Conservation (phyloP, 2,329 filamentous ascomycete genomes). For the Phoma sp. region DNA sequence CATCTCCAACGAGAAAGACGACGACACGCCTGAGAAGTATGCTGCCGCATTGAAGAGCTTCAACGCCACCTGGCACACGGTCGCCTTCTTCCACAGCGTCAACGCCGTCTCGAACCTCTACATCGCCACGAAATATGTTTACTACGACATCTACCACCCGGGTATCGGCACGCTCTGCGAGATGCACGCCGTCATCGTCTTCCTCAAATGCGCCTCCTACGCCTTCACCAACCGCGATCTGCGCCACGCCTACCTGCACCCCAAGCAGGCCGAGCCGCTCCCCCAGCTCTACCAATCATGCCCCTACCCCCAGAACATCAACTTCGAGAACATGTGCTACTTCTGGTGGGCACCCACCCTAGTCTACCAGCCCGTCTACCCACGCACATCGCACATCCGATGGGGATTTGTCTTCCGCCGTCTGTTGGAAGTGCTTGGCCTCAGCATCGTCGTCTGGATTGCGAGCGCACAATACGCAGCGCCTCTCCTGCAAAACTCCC, state of each 20-base stretch:
- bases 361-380: slow-evolving; percentile 96
- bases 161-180: slow-evolving; percentile 91
- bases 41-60: slow-evolving; percentile 70
- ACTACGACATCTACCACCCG: slow-evolving; percentile 90
- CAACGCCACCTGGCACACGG: slow-evolving; percentile 77
- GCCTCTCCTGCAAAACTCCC: slow-evolving; percentile 85
- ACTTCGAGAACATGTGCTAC: slow-evolving; percentile 84
- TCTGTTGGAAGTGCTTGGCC: slow-evolving; percentile 75
- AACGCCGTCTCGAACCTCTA: slow-evolving; percentile 84
- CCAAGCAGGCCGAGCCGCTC: slow-evolving; percentile 72
- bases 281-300: slow-evolving; percentile 83
- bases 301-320: slow-evolving; percentile 91
- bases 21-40: slow-evolving; percentile 61
- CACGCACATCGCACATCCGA: slow-evolving; percentile 79
- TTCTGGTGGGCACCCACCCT: slow-evolving; percentile 99
- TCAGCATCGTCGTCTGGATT: slow-evolving; percentile 94
- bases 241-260: slow-evolving; percentile 86
- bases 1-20: slow-evolving; percentile 54
- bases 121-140: slow-evolving; percentile 85
- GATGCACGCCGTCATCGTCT: slow-evolving; percentile 91
- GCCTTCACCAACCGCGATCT: slow-evolving; percentile 96
- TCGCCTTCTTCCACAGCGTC: slow-evolving; percentile 80
- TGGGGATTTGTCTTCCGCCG: slow-evolving; percentile 91
- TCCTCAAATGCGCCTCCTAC: slow-evolving; percentile 95
- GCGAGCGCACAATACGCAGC: slow-evolving; percentile 93